A percentile compares a stretch with the other conserved stretches of the same genome.
These are phyloP conservation scores for Tetracladium marchalianum DNA, from an alignment of 495 filamentous ascomycete genomes.

Conservation along the genomic window DNA sequence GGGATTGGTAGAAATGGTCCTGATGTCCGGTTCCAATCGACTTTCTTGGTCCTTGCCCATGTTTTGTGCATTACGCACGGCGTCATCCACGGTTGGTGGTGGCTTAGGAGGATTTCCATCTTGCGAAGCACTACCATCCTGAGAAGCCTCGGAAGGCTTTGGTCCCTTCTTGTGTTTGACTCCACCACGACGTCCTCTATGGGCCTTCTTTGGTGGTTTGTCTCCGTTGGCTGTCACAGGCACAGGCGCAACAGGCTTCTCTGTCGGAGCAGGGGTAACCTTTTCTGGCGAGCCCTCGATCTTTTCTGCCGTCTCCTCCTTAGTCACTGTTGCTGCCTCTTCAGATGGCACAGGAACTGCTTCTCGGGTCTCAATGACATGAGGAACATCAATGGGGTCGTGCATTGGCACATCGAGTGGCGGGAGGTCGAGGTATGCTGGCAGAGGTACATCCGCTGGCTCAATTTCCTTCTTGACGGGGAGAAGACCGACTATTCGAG, in stretches of 20 bases:
- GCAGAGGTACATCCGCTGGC: too few species aligned
- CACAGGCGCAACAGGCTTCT: too few species aligned
- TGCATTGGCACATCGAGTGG: too few species aligned
- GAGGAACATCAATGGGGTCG: too few species aligned
- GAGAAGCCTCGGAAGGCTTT: constrained; percentile 20
- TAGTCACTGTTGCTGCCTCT: too few species aligned
- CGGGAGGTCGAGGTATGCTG: too few species aligned
- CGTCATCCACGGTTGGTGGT: constrained; percentile 31
- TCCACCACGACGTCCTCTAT: constrained; percentile 75
- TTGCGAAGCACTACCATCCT: constrained; percentile 16
- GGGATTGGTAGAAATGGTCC: constrained; percentile 30
- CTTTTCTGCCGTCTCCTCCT: constrained; percentile 3
- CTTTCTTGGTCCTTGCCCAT: constrained; percentile 28
- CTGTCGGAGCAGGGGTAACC: constrained; percentile 8
- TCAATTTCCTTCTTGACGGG: too few species aligned
- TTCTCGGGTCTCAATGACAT: too few species aligned
- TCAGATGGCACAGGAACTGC: too few species aligned
- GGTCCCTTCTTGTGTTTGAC: constrained; percentile 56
- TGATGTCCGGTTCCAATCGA: constrained; percentile 47
- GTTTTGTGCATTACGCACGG: constrained; percentile 33
- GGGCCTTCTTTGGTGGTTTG: constrained; percentile 19
- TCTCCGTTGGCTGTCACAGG: constrained; percentile 1
- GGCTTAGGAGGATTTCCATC: constrained; percentile 25
- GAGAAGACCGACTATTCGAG: too few species aligned
- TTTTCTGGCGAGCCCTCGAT: constrained; percentile 12